These are phyloP conservation scores for Melampsora larici-populina DNA, from an alignment of 1,284 basidiomycete species.

Conservation along the genomic window DNA sequence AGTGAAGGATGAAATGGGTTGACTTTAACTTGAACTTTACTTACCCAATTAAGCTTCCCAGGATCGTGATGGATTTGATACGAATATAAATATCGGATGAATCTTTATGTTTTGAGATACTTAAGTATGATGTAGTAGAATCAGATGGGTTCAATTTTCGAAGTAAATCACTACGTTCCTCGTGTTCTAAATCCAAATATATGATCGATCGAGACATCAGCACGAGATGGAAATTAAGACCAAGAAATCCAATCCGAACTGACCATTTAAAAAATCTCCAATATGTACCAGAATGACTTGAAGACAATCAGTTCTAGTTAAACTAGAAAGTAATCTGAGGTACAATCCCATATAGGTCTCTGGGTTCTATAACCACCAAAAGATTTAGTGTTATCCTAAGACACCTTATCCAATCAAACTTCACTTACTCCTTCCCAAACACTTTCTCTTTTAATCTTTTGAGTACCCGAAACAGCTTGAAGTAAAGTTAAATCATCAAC, in stretches of 20 bases:
- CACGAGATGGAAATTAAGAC: not conserved
- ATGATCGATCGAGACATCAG: not conserved
- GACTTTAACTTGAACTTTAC: slow-evolving; percentile 45
- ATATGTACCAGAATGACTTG: slow-evolving; percentile 88
- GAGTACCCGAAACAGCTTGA: slow-evolving; percentile 66
- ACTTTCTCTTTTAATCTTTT: slow-evolving; percentile 17
- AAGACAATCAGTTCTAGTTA: slow-evolving; percentile 87
- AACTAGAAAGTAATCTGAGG: slow-evolving; percentile 84
- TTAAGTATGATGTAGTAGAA: not conserved
- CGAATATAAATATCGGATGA: slow-evolving; percentile 90
- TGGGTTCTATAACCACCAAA: slow-evolving; percentile 57
- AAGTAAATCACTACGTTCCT: slow-evolving; percentile 53
- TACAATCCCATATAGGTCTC: slow-evolving; percentile 81
- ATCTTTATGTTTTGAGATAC: slow-evolving; percentile 65
- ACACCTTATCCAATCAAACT: not conserved
- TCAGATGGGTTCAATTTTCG: slow-evolving; percentile 64
- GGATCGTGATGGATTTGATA: slow-evolving; percentile 79
- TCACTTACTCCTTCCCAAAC: slow-evolving; percentile 31
- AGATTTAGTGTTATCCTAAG: not conserved
- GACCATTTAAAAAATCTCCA: slow-evolving; percentile 77
- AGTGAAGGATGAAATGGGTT: slow-evolving; percentile 34
- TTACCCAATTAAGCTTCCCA: slow-evolving; percentile 77
- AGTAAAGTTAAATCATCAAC: slow-evolving; percentile 83
- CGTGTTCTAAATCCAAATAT: slow-evolving; percentile 44
- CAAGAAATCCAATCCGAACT: not conserved